These are phyloP conservation scores for Magnaporthiopsis poae DNA, from an alignment of 2,329 filamentous ascomycete genomes.

Conservation along the genomic window DNA sequence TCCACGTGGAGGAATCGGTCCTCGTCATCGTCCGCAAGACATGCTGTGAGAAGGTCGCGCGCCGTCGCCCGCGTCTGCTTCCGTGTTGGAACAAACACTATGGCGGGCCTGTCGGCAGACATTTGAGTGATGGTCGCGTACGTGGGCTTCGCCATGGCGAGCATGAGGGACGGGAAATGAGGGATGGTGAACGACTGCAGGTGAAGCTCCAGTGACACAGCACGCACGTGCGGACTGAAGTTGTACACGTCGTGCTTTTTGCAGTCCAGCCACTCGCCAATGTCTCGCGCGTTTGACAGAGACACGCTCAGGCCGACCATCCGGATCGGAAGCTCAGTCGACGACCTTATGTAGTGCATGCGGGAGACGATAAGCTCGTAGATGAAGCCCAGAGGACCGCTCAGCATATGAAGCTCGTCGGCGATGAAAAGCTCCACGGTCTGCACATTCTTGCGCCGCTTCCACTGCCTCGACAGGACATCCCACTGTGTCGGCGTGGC, in stretches of 20 bases:
- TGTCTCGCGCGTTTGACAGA: constrained; percentile 80
- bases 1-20: constrained; percentile 86
- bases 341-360: constrained; percentile 89
- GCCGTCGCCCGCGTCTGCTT: constrained; percentile 88
- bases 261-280: constrained; percentile 96
- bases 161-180: constrained; percentile 95
- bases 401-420: constrained; percentile 88
- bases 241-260: constrained; percentile 98
- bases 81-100: constrained; percentile 84
- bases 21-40: constrained; percentile 79
- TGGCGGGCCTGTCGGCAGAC: constrained; percentile 77
- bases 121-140: constrained; percentile 82
- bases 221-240: constrained; percentile 85
- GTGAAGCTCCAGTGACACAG: constrained; percentile 82
- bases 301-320: constrained; percentile 87
- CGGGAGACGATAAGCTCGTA: constrained; percentile 97
- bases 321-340: constrained; percentile 73
- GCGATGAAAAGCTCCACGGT: constrained; percentile 84
- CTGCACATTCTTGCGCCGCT: constrained; percentile 89
- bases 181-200: constrained; percentile 93
- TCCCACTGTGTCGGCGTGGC: constrained; percentile 95
- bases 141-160: constrained; percentile 92
- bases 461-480: constrained; percentile 89
- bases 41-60: constrained; percentile 77
- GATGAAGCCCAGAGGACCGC: constrained; percentile 73